Base-by-base conservation (phyloP, 1,284 basidiomycete genomes). In the Erythrobasidium hasegawianum region DNA sequence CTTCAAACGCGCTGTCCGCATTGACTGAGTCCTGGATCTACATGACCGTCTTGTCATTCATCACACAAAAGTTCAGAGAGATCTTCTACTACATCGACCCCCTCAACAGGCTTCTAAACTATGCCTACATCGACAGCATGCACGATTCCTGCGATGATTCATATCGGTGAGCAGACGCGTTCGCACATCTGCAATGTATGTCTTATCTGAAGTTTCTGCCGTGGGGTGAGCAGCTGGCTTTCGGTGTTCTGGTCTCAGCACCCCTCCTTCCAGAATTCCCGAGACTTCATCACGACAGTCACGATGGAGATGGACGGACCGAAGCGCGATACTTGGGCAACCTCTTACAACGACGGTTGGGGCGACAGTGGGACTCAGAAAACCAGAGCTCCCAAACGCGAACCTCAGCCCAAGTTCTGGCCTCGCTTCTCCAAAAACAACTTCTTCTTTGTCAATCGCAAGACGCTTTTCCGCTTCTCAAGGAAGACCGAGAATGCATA, bases 81-180 rank as follows among this genome's bases (percentile, higher is more conserved):
- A 22, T 52, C 16, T 65, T 57, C 62, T 50, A 38, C 45, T 65
- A 58, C 41, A 38, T 65, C 1, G 62, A 65, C 27, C 62, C 62
- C 3, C 29, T 65, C 3, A 58, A 65, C 38, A 43, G 22, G 38
- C n/a, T 65, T 9, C 18, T 57, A 27, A 38, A 45, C 18, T 39
- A 50, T 13, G 49, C 62, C 9, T 65, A 45, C 14, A 65, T 65
- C 18, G 62, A 65, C 38, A 49, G 55, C 11, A 41, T 41, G 20
- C 56, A 65, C 49, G 50, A 53, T 20, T 16, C 20, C 8, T 43
- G 50, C 33, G 62, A 41, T 20, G 62, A 57, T 16, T 58, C 55
- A 5, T 55, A 65, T 41, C 53, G 55, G 47, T 65, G 62, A 45
- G 33, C 11, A 4, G 4, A 33, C 11, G 33, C n/a, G n/a, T n/a